Evolutionary conservation across 2,329 filamentous ascomycete genomes (phyloP).

Genomic region (Cytospora piceae): DNA sequence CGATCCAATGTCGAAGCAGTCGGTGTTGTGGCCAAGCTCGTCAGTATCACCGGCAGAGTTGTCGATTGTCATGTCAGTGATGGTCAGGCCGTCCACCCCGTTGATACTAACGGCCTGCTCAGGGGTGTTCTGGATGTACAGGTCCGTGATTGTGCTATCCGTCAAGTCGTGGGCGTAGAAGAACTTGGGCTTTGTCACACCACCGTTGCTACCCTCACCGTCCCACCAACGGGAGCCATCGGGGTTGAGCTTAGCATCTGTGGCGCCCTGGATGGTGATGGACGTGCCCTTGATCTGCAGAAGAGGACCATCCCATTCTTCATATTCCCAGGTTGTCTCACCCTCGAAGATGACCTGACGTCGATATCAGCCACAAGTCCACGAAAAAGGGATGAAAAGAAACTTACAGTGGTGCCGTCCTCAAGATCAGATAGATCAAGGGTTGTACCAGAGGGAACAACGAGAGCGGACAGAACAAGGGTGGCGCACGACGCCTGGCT

Average conservation of each 20-base stretch:
- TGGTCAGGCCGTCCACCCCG: slow-evolving; percentile 44
- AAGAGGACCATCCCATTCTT: slow-evolving; percentile 67
- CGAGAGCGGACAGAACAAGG: slow-evolving; percentile 55
- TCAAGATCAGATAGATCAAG: slow-evolving; percentile 59
- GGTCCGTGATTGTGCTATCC: slow-evolving; percentile 50
- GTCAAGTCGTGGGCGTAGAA: slow-evolving; percentile 58
- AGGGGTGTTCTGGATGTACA: slow-evolving; percentile 59
- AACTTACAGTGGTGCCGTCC: slow-evolving; percentile 48
- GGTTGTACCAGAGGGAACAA: slow-evolving; percentile 59
- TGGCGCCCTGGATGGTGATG: slow-evolving; percentile 56
- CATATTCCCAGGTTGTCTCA: slow-evolving; percentile 66
- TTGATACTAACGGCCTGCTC: slow-evolving; percentile 56
- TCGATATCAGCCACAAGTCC: slow-evolving; percentile 8
- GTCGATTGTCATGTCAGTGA: slow-evolving; percentile 58
- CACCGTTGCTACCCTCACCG: slow-evolving; percentile 59
- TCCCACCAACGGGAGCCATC: slow-evolving; percentile 64
- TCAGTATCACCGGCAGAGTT: slow-evolving; percentile 56
- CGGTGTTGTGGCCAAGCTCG: slow-evolving; percentile 53
- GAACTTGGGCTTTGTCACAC: slow-evolving; percentile 65
- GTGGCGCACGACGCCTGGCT: slow-evolving; percentile 54
- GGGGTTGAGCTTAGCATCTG: slow-evolving; percentile 58
- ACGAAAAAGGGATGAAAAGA: not conserved
- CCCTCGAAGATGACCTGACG: slow-evolving; percentile 62
- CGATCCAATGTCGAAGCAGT: slow-evolving; percentile 54
- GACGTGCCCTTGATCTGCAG: slow-evolving; percentile 61